These are phyloP conservation scores for Magnaporthales sp. DNA, from an alignment of 2,329 filamentous ascomycete genomes.

Conservation along the genomic window DNA sequence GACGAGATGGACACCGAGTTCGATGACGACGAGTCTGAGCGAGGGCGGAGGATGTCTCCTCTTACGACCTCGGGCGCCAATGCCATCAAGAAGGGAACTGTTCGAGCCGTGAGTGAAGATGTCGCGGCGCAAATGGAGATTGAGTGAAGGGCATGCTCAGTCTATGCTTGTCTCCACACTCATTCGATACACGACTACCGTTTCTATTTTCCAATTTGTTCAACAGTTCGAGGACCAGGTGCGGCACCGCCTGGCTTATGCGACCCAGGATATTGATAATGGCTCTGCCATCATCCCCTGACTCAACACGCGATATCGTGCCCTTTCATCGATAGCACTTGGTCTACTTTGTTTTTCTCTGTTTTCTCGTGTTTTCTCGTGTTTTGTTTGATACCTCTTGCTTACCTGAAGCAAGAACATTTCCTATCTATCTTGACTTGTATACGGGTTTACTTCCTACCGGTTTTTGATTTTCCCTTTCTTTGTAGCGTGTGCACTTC, in stretches of 20 bases:
- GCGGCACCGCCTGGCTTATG: not conserved
- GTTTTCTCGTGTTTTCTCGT: not conserved
- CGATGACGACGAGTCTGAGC: conserved; percentile 19
- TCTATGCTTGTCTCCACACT: not conserved
- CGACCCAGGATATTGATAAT: not conserved
- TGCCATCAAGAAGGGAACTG: conserved; percentile 26
- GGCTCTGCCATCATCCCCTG: not conserved
- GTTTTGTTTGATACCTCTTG: conserved; percentile 4
- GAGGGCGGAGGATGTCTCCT: not conserved
- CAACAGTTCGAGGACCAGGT: not conserved
- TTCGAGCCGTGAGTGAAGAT: conserved; percentile 54
- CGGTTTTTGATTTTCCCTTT: not conserved
- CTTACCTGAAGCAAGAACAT: not conserved
- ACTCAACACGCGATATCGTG: not conserved
- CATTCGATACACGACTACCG: not conserved
- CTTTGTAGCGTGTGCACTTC: not conserved
- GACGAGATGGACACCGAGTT: conserved; percentile 31
- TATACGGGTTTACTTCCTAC: conserved; percentile 3
- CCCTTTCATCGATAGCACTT: not conserved
- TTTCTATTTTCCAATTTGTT: not conserved
- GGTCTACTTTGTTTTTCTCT: not conserved
- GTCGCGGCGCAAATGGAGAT: conserved; percentile 56
- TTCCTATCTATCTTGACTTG: not conserved
- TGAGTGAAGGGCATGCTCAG: conserved; percentile 20
- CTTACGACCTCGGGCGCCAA: conserved; percentile 5